Conservation (phyloP, 2,329 filamentous ascomycete genomes). For the Ophiostoma angusticollis region DNA sequence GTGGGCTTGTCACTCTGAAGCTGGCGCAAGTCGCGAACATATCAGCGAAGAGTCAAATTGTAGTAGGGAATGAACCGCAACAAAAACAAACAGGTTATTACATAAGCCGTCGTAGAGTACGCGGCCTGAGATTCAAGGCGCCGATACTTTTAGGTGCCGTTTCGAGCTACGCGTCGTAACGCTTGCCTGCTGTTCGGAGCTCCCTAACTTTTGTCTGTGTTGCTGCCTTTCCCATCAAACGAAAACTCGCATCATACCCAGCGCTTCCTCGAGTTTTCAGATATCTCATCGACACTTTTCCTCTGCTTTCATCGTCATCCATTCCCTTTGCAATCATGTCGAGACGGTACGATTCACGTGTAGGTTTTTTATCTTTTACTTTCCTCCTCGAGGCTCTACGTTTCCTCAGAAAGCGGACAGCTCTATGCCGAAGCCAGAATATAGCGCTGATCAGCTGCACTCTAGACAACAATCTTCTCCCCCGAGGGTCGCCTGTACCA, state of each 20-base stretch:
- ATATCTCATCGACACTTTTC: neutral
- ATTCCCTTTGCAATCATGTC: slow-evolving; percentile 49
- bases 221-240: neutral
- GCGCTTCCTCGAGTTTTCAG: no score
- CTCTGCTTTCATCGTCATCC: neutral
- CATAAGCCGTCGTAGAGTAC: no score
- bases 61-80: no score
- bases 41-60: no score
- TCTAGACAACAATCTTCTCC: slow-evolving; percentile 97
- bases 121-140: no score
- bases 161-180: slow-evolving; percentile 13
- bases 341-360: slow-evolving; percentile 92
- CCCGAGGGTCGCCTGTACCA: slow-evolving; percentile 97
- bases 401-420: no score
- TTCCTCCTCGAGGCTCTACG: no score
- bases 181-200: slow-evolving; percentile 34
- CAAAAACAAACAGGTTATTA: neutral
- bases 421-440: no score
- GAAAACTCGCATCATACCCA: neutral
- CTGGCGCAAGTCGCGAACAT: no score
- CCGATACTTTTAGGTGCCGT: neutral
- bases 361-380: slow-evolving; percentile 35
- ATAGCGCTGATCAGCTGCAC: slow-evolving; percentile 5
- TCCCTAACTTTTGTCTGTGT: slow-evolving; percentile 3
- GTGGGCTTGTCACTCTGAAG: no score